phyloP scores from a whole-genome alignment of 225 moss, liverwort and hornwort genomes.

The Rhytidiadelphus loreus region DNA sequence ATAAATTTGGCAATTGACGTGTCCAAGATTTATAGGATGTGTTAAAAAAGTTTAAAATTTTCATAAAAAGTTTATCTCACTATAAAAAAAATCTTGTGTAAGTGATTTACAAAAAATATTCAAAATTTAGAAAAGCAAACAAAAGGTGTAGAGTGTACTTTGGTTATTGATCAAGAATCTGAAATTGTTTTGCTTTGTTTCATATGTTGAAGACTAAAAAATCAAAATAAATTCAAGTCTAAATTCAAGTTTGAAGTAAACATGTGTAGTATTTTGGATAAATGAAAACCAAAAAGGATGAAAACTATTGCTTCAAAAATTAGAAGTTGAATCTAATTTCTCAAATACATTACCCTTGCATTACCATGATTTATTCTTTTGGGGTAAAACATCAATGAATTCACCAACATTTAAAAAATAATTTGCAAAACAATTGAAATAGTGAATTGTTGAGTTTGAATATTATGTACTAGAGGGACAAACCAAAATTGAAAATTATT shows the following conservation, averaged over 20 bases:
- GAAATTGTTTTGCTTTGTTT: not conserved
- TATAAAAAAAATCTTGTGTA: not conserved
- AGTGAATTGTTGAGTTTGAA: no score
- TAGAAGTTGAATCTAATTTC: not conserved
- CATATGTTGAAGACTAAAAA: not conserved
- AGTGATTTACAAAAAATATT: not conserved
- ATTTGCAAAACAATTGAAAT: no score
- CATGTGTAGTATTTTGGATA: not conserved
- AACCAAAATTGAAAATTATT: no score
- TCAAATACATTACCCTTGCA: not conserved
- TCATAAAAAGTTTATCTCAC: not conserved
- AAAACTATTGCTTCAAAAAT: not conserved
- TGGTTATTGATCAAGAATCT: not conserved
- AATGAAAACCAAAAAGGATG: not conserved
- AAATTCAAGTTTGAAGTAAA: not conserved
- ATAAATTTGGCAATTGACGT: no score
- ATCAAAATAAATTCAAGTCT: not conserved
- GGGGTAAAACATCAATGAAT: no score
- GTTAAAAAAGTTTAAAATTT: no score
- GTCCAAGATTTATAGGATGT: not conserved
- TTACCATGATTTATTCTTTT: not conserved
- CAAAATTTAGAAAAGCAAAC: not conserved
- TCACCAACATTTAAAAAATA: no score
- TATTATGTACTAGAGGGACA: no score
- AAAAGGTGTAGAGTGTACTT: no score